Conservation (phyloP, 2,329 filamentous ascomycete species). For the Ophiocordyceps australis region DNA sequence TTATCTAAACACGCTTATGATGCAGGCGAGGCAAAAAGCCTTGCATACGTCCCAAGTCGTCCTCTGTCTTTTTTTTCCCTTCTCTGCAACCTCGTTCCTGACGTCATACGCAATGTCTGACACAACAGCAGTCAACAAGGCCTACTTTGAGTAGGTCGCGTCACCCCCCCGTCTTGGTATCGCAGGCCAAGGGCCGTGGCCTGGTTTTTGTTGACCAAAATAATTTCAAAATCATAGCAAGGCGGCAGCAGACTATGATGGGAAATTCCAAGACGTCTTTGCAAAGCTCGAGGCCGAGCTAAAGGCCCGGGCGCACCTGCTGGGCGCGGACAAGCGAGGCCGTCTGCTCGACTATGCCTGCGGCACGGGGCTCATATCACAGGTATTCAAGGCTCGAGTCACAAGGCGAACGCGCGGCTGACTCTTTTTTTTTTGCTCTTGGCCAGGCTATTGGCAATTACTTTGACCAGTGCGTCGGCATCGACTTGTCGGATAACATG, state of each 20-base stretch:
- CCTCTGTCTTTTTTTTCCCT: too few relatives aligned
- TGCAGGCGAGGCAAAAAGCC: neutral
- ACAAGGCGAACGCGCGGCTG: neutral
- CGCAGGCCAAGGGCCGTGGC: too few relatives aligned
- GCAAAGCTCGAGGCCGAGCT: slow-evolving; percentile 35
- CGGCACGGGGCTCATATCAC: slow-evolving; percentile 48
- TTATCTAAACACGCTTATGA: too few relatives aligned
- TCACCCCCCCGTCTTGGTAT: too few relatives aligned
- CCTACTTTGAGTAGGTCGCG: slow-evolving; percentile 22
- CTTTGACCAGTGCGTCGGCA: slow-evolving; percentile 39
- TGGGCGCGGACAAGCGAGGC: slow-evolving; percentile 31
- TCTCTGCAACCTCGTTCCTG: too few relatives aligned
- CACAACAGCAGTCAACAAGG: slow-evolving; percentile 15
- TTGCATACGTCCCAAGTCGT: neutral
- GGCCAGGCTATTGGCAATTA: slow-evolving; percentile 7
- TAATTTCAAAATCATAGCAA: slow-evolving; percentile 6
- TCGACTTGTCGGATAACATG: slow-evolving; percentile 59
- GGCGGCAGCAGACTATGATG: slow-evolving; percentile 21
- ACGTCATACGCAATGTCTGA: too few relatives aligned
- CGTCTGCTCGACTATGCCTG: slow-evolving; percentile 60
- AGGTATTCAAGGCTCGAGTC: slow-evolving; percentile 21
- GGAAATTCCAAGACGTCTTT: slow-evolving; percentile 33
- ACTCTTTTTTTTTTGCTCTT: too few relatives aligned
- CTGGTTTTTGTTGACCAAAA: neutral
- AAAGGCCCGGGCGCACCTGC: slow-evolving; percentile 34